Percentiles rank a stretch among this genome's conserved stretches.
Conservation (phyloP, 441 rosid species). For the Oxalis stricta region DNA sequence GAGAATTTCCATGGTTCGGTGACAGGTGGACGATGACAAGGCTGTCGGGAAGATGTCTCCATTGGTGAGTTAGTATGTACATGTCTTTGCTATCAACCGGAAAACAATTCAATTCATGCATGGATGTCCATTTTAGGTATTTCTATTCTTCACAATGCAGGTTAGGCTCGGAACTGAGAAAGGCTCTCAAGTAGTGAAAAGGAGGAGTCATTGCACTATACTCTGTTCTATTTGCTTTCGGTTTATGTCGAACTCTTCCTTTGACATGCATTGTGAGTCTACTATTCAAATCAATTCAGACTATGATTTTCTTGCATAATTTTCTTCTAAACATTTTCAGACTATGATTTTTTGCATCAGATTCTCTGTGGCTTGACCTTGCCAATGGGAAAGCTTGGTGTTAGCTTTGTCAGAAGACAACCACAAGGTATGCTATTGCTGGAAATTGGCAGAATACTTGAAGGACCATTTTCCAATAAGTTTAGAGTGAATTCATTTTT, state of each 20-base stretch:
- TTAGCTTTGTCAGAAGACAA: conserved; percentile 53
- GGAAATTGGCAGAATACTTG: conserved; percentile 1
- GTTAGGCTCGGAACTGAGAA: conserved; percentile 62
- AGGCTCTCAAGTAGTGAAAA: conserved; percentile 44
- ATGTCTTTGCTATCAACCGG: too few relatives aligned
- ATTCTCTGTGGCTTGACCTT: conserved; percentile 51
- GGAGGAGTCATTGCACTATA: conserved; percentile 32
- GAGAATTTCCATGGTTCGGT: not conserved
- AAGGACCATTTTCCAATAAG: not conserved
- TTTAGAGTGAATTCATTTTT: too few relatives aligned
- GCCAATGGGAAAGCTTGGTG: conserved; percentile 50
- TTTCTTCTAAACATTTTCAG: too few relatives aligned
- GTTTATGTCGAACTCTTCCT: conserved; percentile 47
- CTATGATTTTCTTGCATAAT: not conserved
- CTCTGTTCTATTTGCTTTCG: conserved; percentile 29
- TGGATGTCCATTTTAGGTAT: not conserved
- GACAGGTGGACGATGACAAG: conserved; percentile 58
- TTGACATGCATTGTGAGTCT: conserved; percentile 53
- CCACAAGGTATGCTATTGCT: conserved; percentile 40
- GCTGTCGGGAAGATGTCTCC: conserved; percentile 74
- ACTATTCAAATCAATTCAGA: not conserved
- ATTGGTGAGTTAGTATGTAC: too few relatives aligned
- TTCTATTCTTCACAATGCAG: conserved; percentile 22
- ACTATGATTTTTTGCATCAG: conserved; percentile 26
- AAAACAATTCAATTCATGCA: not conserved